Evolutionary conservation across 2,329 filamentous ascomycete genomes (phyloP), one percentile per base, ranked within the genome.

Genomic region (Calonectria leucothoes): DNA sequence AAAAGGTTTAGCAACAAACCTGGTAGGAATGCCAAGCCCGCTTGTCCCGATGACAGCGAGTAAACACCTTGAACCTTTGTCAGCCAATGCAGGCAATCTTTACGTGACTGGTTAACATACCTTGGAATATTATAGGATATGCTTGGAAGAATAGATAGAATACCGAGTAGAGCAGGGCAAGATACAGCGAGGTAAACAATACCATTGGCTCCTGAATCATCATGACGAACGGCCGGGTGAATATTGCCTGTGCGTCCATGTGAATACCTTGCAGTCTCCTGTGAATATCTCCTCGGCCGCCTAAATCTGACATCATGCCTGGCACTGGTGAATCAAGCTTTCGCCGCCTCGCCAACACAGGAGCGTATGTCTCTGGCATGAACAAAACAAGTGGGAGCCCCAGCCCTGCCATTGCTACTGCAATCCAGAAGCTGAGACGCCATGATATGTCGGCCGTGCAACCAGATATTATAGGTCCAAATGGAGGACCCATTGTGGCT

Each of bases 361-460:
- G 77, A 0, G 45, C 73, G 7, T 73, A 79, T 0, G 77, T 79
- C 37, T 79, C 77, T 4, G 77, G 77, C 6, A 79, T 82, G 84
- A 87, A 87, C 4, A 75, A 48, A 1, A 70, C 61, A 2, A 77
- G 29, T 0, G 76, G 76, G 0, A 74, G 31, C 0, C 85, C 87
- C 3, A 79, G 74, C 0, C 82, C 86, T 0, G 78, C 80, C 6
- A 81, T 57, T 0, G 76, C 79, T 14, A 79, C 57, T 0, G 71
- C 78, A 8, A 74, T 64, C 81, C 86, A 86, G 45, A 88, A 89
- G 0, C 83, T 82, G 85, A 86, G 88, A 29, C 86, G 81, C 87
- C 87, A 89, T 0, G 82, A 83, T 17, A 84, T 75, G 1, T 76
- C 71, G 0, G 84, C 80, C 6, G 83, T 78, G 51, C 84, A 88